Evolutionary conservation across 305 asterid genomes (phyloP).

Genomic region (Rubia peregrina): DNA sequence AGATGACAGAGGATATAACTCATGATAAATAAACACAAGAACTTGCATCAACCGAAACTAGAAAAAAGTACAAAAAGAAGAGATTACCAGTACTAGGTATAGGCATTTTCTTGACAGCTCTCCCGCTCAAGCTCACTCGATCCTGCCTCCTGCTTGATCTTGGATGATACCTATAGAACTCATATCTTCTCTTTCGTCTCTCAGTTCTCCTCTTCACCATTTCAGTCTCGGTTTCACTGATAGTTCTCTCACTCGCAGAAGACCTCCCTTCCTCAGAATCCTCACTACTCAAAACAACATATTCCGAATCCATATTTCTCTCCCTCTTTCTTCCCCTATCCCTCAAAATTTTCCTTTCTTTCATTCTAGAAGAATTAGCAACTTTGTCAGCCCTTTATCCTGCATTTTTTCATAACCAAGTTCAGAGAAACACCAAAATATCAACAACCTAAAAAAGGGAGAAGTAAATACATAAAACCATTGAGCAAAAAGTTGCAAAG

Average conservation of each 20-base stretch:
- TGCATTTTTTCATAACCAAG: too few species aligned
- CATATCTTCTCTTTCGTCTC: too few species aligned
- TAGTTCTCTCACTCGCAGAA: not conserved
- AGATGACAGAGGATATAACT: not conserved
- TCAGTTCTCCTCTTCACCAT: too few species aligned
- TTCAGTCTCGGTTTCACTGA: not conserved
- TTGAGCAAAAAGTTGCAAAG: not conserved
- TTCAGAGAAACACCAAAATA: not conserved
- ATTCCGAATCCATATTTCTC: not conserved
- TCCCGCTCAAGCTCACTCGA: too few species aligned
- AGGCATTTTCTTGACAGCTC: not conserved
- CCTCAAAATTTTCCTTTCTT: not conserved
- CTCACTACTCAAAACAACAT: not conserved
- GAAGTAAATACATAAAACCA: not conserved
- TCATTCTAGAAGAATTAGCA: not conserved
- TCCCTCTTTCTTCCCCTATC: not conserved
- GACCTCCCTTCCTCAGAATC: too few species aligned
- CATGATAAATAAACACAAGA: too few species aligned
- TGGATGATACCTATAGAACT: not conserved
- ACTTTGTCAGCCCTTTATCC: not conserved
- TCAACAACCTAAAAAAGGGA: too few species aligned
- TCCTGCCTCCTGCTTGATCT: not conserved
- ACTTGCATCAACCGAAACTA: too few species aligned
- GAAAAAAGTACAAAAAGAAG: not conserved
- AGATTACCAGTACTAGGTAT: not conserved